phyloP scores from a whole-genome alignment of 2,329 filamentous ascomycete genomes.

The Davidsoniella eucalypti region DNA sequence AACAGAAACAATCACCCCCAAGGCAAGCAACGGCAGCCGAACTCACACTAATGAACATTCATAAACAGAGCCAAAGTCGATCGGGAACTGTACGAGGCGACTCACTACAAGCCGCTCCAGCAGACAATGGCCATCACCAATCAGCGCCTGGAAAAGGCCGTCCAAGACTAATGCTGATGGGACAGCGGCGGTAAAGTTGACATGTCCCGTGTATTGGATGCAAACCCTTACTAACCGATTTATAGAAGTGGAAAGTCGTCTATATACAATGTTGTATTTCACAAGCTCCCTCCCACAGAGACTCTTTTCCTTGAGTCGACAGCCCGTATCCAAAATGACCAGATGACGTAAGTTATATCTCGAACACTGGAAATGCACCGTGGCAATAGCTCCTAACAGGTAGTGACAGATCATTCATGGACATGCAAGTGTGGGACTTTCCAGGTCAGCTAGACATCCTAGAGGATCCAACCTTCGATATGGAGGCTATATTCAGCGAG shows the following conservation, averaged over 20 bases:
- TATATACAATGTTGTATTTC: constrained; percentile 97
- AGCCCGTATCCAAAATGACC: constrained; percentile 82
- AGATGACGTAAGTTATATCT: constrained; percentile 58
- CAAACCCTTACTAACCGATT: background rate
- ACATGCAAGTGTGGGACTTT: constrained; percentile 97
- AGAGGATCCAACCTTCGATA: constrained; percentile 74
- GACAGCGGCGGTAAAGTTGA: constrained; percentile 64
- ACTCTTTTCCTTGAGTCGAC: constrained; percentile 93
- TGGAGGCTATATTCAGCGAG: constrained; percentile 84
- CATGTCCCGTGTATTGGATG: background rate
- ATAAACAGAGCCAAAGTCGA: constrained; percentile 41
- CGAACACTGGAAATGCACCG: background rate
- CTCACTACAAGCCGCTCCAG: constrained; percentile 18
- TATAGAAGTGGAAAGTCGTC: constrained; percentile 90
- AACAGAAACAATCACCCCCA: constrained; percentile 9
- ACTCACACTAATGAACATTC: constrained; percentile 47
- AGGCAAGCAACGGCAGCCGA: constrained; percentile 25
- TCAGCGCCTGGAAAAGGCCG: constrained; percentile 39
- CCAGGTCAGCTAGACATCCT: constrained; percentile 85
- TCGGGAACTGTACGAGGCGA: constrained; percentile 33
- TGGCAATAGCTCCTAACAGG: constrained; percentile 5
- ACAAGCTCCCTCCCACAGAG: constrained; percentile 91
- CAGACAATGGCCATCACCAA: constrained; percentile 24
- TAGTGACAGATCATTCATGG: constrained; percentile 74
- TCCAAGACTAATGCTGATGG: constrained; percentile 83